Conservation (phyloP, 1,139 yeast genomes). For the Candida buenavistaensis region DNA sequence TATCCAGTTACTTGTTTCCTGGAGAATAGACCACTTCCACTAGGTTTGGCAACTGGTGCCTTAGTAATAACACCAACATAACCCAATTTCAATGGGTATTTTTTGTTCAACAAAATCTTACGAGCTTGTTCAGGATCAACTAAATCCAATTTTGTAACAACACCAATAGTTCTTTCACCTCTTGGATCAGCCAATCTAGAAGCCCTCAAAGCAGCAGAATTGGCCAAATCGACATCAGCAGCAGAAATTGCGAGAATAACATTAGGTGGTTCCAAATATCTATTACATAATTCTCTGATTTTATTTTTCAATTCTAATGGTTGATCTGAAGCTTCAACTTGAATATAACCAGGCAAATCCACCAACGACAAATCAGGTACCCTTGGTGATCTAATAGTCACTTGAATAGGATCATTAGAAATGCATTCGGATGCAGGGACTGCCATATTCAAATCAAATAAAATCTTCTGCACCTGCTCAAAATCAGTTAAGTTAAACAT, state of each 20-base stretch:
- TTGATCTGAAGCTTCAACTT: conserved; percentile 95
- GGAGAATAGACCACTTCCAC: conserved; percentile 29
- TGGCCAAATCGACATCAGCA: conserved; percentile 97
- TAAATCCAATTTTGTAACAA: conserved; percentile 87
- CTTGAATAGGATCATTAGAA: conserved; percentile 87
- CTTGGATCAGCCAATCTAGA: conserved; percentile 91
- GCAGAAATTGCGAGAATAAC: conserved; percentile 94
- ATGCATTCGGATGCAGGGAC: conserved; percentile 85
- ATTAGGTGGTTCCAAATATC: conserved; percentile 87
- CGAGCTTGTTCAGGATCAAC: conserved; percentile 77
- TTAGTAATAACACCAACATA: conserved; percentile 95
- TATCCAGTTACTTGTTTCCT: conserved; percentile 39
- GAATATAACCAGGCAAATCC: conserved; percentile 97
- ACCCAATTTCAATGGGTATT: conserved; percentile 92
- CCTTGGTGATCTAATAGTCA: conserved; percentile 84
- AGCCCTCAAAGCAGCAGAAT: conserved; percentile 90
- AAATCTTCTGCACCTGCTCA: conserved; percentile 78
- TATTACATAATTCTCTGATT: conserved; percentile 77
- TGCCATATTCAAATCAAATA: conserved; percentile 86
- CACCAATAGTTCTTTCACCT: conserved; percentile 96
- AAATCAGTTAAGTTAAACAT: conserved; percentile 83
- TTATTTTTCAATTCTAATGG: conserved; percentile 79
- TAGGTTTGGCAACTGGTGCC: conserved; percentile 48
- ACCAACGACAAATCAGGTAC: conserved; percentile 94
- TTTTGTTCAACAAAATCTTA: conserved; percentile 66